Percentiles rank a stretch among this genome's conserved stretches.
phyloP scores from a whole-genome alignment of 345 rosid genomes.

The Salix exigua region DNA sequence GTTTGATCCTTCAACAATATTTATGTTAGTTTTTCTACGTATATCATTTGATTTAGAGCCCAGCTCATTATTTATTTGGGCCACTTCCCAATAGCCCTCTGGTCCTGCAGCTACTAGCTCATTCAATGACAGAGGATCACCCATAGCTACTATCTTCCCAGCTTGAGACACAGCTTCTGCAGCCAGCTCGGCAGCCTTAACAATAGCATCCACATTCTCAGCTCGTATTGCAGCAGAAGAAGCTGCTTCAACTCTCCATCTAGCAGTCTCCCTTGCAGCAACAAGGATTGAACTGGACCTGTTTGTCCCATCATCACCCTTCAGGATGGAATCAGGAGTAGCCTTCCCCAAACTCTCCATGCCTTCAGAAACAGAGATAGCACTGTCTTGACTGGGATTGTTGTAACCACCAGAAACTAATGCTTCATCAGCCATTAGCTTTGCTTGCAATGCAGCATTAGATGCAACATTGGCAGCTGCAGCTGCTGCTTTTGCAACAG shows the following conservation, averaged over 20 bases:
- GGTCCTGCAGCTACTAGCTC: slow-evolving; percentile 69
- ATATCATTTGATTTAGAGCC: slow-evolving; percentile 26
- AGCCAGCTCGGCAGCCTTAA: slow-evolving; percentile 94
- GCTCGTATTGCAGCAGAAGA: slow-evolving; percentile 88
- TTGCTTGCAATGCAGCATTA: slow-evolving; percentile 90
- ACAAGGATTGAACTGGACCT: slow-evolving; percentile 58
- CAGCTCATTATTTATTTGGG: slow-evolving; percentile 38
- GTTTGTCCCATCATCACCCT: slow-evolving; percentile 43
- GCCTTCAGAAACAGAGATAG: slow-evolving; percentile 29
- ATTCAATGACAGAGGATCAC: slow-evolving; percentile 56
- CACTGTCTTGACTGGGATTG: slow-evolving; percentile 29
- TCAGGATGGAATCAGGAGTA: slow-evolving; percentile 55
- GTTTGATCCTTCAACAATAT: slow-evolving; percentile 21
- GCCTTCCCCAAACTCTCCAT: slow-evolving; percentile 37
- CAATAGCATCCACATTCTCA: slow-evolving; percentile 85
- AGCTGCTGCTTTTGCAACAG: slow-evolving; percentile 97
- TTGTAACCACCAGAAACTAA: slow-evolving; percentile 30
- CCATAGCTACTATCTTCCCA: slow-evolving; percentile 85
- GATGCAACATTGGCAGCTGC: slow-evolving; percentile 95
- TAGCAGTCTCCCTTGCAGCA: slow-evolving; percentile 82
- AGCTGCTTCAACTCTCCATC: slow-evolving; percentile 79
- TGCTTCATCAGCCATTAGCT: slow-evolving; percentile 91
- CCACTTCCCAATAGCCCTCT: slow-evolving; percentile 64
- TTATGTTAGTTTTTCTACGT: slow-evolving; percentile 22
- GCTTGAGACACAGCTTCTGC: slow-evolving; percentile 93